Evolutionary conservation across 106 monocot genomes (phyloP).

Genomic region (Platanthera zijinensis): DNA sequence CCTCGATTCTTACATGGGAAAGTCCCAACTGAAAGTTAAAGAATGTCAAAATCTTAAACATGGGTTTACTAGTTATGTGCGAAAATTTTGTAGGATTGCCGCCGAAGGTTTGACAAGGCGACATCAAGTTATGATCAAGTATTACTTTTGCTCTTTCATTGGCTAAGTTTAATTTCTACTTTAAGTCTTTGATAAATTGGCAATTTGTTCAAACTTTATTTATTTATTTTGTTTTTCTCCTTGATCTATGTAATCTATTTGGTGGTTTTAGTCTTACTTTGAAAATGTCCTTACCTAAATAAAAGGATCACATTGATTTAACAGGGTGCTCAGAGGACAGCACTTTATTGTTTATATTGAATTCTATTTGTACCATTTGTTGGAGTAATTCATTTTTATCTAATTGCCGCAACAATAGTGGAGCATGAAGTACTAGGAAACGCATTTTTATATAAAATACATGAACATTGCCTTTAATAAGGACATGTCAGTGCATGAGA

Average conservation of each 20-base stretch:
- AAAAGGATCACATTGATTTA: not conserved
- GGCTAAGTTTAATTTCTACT: not conserved
- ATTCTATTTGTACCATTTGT: not conserved
- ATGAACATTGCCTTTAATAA: not conserved
- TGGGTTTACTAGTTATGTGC: not conserved
- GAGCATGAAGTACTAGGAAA: not conserved
- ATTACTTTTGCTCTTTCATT: not conserved
- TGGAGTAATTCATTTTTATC: too few relatives aligned
- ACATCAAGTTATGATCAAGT: conserved; percentile 76
- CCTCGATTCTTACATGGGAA: not conserved
- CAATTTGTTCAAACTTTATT: not conserved
- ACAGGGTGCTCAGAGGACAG: too few relatives aligned
- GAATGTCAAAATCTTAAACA: not conserved
- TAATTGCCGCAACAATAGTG: not conserved
- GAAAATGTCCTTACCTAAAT: not conserved
- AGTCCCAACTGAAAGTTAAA: not conserved
- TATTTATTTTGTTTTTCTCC: not conserved
- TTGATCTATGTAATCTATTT: not conserved
- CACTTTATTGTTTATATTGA: not conserved
- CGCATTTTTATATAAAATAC: not conserved
- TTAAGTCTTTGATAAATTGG: not conserved
- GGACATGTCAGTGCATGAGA: not conserved
- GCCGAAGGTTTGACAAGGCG: conserved; percentile 75
- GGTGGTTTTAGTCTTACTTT: not conserved
- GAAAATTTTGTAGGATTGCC: conserved; percentile 44